Evolutionary conservation across 2,329 filamentous ascomycete species (phyloP).

Genomic region (Xylariaceae sp.): DNA sequence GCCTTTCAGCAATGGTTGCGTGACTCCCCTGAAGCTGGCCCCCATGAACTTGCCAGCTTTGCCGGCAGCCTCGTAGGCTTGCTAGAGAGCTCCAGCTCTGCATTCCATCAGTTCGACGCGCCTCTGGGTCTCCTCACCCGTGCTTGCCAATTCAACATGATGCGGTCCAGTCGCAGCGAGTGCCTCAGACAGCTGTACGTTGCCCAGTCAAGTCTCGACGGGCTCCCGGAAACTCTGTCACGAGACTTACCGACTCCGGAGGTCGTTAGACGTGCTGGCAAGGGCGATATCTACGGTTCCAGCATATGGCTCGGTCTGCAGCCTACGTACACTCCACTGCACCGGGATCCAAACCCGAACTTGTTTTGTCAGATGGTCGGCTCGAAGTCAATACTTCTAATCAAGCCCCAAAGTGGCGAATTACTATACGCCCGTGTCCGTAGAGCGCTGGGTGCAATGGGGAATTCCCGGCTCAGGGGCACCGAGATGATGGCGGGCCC

Average conservation of each 20-base stretch:
- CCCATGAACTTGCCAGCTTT: too few species aligned
- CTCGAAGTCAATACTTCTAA: constrained; percentile 64
- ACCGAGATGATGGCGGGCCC: constrained; percentile 86
- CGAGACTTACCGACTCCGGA: constrained; percentile 61
- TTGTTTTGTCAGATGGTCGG: constrained; percentile 78
- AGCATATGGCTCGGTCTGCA: constrained; percentile 84
- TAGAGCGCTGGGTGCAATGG: constrained; percentile 27
- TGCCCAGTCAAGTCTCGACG: constrained; percentile 67
- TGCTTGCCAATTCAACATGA: constrained; percentile 40
- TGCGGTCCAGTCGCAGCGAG: constrained; percentile 5
- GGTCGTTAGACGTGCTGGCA: constrained; percentile 55
- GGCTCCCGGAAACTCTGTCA: constrained; percentile 57
- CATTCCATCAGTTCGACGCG: constrained; percentile 51
- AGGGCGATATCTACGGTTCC: constrained; percentile 77
- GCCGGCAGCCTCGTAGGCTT: neutral
- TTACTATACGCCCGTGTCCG: constrained; percentile 52
- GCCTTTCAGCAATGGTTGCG: too few species aligned
- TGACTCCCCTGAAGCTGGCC: too few species aligned
- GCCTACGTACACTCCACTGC: constrained; percentile 83
- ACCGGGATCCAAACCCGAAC: constrained; percentile 92
- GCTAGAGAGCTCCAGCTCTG: neutral
- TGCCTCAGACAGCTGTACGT: constrained; percentile 59
- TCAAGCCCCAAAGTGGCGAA: constrained; percentile 57
- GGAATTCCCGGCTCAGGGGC: constrained; percentile 54
- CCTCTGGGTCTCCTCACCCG: constrained; percentile 59